Evolutionary conservation across 2,329 filamentous ascomycete genomes (phyloP), one percentile per base, ranked within the genome.

Genomic region (Sporothrix brasiliensis): DNA sequence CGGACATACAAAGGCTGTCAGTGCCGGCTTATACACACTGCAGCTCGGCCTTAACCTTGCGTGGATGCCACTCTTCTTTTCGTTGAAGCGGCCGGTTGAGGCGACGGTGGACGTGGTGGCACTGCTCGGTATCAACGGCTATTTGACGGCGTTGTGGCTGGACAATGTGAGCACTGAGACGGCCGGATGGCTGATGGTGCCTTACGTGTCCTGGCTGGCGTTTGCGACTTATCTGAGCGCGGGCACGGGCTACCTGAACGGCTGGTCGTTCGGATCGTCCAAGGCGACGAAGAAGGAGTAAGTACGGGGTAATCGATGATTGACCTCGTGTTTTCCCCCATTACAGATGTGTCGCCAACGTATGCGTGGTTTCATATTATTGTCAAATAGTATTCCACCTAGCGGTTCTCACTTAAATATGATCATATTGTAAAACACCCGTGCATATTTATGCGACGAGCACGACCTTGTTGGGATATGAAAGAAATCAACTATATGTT

Each of bases 1-100:
- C n/a, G 84, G 87, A 63, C 79, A 82, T 49, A 81, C 87, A 69
- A 88, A 91, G 68, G 87, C 87, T 78, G 85, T 88, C 74, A 91
- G 89, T 74, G 90, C 92, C 71, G 92, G 91, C 0, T 85, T 97
- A 41, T 97, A 97, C 83, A 92, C 91, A 2, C 84, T 93, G 72
- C 94, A 97, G 81, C 88, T 97, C 7, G 91, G 86, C 13, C 84
- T 97, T 67, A 97, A 97, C 79, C 83, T 97, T 41, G 80, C 90
- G 69, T 98, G 92, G 92, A 97, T 93, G 87, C 94, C 94, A 14
- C 86, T 97, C 13, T 97, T 97, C 86, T 97, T 97, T 78, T 86
- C 87, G n/a, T 77, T 90, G 67, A 89, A 90, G 74, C 87, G 88
- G 19, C 93, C 93, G 0, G 84, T 90, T 68, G 87, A 88, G 77